These are phyloP conservation scores for Parasarocladium wereldwijsianum DNA, from an alignment of 2,329 filamentous ascomycete species.

Conservation along the genomic window DNA sequence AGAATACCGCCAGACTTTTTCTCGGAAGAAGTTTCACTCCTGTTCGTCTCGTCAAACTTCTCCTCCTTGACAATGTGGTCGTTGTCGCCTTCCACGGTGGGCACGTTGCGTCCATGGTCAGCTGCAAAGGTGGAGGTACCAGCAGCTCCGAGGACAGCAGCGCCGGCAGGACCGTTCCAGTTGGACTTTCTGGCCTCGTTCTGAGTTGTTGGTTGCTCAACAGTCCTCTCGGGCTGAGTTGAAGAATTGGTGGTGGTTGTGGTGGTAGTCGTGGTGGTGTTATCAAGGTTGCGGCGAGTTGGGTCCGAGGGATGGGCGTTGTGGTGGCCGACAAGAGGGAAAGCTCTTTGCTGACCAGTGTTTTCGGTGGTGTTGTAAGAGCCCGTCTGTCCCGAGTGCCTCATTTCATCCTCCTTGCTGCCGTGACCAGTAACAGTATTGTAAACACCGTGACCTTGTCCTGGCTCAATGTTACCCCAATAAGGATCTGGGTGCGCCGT, in stretches of 20 bases:
- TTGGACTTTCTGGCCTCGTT: constrained; percentile 3
- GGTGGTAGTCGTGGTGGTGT: not conserved
- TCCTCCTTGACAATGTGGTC: constrained; percentile 2
- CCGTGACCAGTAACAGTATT: constrained; percentile 3
- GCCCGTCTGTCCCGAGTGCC: too few relatives aligned
- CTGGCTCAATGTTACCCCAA: constrained; percentile 2
- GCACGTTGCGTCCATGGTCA: not conserved
- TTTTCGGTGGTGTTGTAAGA: not conserved
- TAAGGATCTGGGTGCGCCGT: constrained; percentile 2
- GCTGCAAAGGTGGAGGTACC: constrained; percentile 1
- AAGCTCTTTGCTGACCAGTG: not conserved
- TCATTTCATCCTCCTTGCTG: constrained; percentile 1
- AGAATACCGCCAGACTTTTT: constrained; percentile 1
- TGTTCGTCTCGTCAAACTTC: too few relatives aligned
- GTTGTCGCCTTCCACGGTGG: not conserved
- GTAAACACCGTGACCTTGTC: constrained; percentile 3
- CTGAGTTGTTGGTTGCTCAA: too few relatives aligned
- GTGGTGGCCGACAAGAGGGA: constrained; percentile 4
- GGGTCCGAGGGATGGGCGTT: too few relatives aligned
- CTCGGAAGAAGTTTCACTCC: too few relatives aligned
- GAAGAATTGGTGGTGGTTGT: too few relatives aligned
- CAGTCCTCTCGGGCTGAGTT: not conserved
- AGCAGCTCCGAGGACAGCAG: constrained; percentile 1
- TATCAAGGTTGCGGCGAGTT: not conserved
- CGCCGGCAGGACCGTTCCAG: constrained; percentile 3